A percentile compares a stretch with the other conserved stretches of the same genome.
Conservation (phyloP, 164 flowering plant species). For the Umbilicus rupestris region DNA sequence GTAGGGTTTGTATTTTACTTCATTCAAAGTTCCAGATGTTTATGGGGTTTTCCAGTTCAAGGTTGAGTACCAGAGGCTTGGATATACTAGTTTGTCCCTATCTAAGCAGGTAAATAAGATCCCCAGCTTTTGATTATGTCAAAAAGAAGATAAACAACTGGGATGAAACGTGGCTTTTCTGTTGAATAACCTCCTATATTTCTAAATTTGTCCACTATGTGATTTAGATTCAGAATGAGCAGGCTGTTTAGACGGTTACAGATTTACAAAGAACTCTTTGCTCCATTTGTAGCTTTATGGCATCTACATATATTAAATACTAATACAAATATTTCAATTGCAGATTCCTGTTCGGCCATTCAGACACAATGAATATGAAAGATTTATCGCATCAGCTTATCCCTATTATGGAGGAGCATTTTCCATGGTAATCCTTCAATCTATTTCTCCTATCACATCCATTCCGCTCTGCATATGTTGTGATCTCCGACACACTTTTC, state of each 20-base stretch:
- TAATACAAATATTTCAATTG: neutral
- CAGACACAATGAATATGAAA: slow-evolving; percentile 92
- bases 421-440: slow-evolving; percentile 44
- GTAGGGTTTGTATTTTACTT: slow-evolving; percentile 71
- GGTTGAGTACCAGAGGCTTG: slow-evolving; percentile 89
- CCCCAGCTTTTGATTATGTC: too few relatives aligned
- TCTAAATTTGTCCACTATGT: too few relatives aligned
- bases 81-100: slow-evolving; percentile 73
- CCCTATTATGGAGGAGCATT: slow-evolving; percentile 92
- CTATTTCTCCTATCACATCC: neutral
- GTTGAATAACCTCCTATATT: neutral
- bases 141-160: too few relatives aligned
- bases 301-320: neutral
- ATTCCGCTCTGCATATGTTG: neutral
- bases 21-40: slow-evolving; percentile 95
- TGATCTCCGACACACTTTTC: neutral
- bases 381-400: slow-evolving; percentile 81
- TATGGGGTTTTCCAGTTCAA: slow-evolving; percentile 98
- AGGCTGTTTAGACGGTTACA: neutral
- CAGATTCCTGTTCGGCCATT: slow-evolving; percentile 99
- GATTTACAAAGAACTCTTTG: neutral
- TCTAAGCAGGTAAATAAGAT: slow-evolving; percentile 83
- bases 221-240: neutral
- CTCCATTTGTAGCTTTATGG: too few relatives aligned
- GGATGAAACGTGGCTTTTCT: too few relatives aligned